Evolutionary conservation across 2,329 filamentous ascomycete genomes (phyloP).

Genomic region (Trichoderma sp.): DNA sequence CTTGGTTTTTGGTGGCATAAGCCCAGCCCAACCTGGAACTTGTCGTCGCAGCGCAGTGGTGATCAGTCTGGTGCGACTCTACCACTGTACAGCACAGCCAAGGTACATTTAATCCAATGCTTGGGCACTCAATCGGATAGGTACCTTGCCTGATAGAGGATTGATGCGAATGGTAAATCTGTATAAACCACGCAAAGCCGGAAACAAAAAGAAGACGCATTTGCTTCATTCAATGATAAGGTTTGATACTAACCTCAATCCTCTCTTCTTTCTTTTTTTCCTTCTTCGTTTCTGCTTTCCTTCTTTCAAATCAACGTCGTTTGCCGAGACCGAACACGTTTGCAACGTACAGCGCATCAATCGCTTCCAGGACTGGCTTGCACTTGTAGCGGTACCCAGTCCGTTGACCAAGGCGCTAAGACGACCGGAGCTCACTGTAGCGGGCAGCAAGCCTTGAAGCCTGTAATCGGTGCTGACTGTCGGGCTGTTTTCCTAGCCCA

Average conservation of each 20-base stretch:
- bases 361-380: not conserved
- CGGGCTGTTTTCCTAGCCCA: too few species aligned
- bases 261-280: not conserved
- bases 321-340: not conserved
- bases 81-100: not conserved
- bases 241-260: not conserved
- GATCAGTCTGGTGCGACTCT: not conserved
- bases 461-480: not conserved
- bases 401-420: not conserved
- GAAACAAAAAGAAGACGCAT: not conserved
- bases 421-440: not conserved
- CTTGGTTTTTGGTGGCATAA: not conserved
- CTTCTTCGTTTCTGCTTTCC: not conserved
- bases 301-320: not conserved
- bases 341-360: not conserved
- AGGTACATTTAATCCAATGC: too few species aligned
- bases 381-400: not conserved
- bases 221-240: not conserved
- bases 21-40: not conserved
- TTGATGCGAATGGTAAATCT: too few species aligned
- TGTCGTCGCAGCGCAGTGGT: not conserved
- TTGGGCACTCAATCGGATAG: not conserved
- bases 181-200: not conserved
- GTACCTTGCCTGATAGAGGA: too few species aligned
- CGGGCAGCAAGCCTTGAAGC: not conserved